A percentile compares a stretch with the other conserved stretches of the same genome.
phyloP scores from a whole-genome alignment of 805 yeast species.

The Zygoascus flipseniorum region DNA sequence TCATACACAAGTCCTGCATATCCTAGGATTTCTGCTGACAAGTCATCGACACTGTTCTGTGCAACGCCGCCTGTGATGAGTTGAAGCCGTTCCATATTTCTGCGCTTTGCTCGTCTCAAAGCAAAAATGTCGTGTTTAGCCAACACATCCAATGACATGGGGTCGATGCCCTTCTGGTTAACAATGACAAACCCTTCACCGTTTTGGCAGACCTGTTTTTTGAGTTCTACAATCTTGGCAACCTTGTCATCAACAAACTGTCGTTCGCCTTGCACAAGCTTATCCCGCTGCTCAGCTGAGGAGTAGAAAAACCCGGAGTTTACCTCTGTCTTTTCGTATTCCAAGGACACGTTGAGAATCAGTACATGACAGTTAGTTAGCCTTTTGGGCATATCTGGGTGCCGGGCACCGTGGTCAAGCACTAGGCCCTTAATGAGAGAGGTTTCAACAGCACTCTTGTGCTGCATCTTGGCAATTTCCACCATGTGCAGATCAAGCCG shows the following conservation, averaged over 20 bases:
- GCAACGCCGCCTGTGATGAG: conserved; percentile 96
- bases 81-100: conserved; percentile 98
- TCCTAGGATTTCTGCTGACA: conserved; percentile 72
- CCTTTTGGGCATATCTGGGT: conserved; percentile 95
- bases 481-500: conserved; percentile 89
- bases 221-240: conserved; percentile 82
- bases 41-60: conserved; percentile 93
- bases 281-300: conserved; percentile 91
- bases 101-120: conserved; percentile 93
- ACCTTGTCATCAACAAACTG: conserved; percentile 91
- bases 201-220: conserved; percentile 81
- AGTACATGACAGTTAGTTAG: conserved; percentile 77
- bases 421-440: conserved; percentile 81
- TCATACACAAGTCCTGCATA: conserved; percentile 86
- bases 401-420: conserved; percentile 96
- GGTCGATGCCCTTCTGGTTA: conserved; percentile 98
- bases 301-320: conserved; percentile 94
- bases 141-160: conserved; percentile 89
- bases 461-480: conserved; percentile 98
- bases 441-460: conserved; percentile 76
- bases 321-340: conserved; percentile 96
- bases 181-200: conserved; percentile 84
- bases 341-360: conserved; percentile 87
- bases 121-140: conserved; percentile 93
- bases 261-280: conserved; percentile 87